Evolutionary conservation across 768 basidiomycete genomes (phyloP).

Genomic region (Leccinum imitatum): DNA sequence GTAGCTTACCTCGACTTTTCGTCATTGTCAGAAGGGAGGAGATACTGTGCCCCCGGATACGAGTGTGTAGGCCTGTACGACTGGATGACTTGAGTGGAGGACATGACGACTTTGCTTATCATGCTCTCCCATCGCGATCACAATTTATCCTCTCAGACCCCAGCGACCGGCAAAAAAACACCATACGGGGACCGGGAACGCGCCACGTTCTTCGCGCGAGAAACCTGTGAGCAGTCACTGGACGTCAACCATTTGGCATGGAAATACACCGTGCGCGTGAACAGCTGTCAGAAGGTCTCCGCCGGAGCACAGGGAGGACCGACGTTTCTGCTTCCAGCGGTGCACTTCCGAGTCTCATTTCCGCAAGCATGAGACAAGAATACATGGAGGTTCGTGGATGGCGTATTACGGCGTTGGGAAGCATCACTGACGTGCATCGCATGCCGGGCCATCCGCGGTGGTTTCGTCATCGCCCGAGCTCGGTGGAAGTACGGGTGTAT

Average conservation of each 20-base stretch:
- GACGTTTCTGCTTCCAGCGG: background rate
- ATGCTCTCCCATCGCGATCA: background rate
- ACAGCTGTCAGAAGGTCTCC: background rate
- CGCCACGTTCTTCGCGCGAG: background rate
- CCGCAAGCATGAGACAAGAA: background rate
- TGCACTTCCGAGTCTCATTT: background rate
- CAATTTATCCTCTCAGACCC: background rate
- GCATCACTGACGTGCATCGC: background rate
- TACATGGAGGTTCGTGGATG: background rate
- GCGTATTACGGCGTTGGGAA: background rate
- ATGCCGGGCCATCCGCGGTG: background rate
- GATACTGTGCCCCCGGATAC: slow-evolving; percentile 19
- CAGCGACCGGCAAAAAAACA: background rate
- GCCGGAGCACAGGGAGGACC: background rate
- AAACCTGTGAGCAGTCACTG: background rate
- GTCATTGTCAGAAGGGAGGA: slow-evolving; percentile 24
- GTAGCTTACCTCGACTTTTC: slow-evolving; percentile 16
- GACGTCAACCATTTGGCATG: background rate
- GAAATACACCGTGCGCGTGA: background rate
- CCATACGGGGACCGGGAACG: background rate
- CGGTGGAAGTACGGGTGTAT: background rate
- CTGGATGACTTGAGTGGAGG: slow-evolving; percentile 1
- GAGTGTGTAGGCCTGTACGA: slow-evolving; percentile 13
- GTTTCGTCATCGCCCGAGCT: background rate
- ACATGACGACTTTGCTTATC: background rate